Base-by-base conservation (phyloP, 2,329 filamentous ascomycete species). In the Pestalotiopsis sp. region DNA sequence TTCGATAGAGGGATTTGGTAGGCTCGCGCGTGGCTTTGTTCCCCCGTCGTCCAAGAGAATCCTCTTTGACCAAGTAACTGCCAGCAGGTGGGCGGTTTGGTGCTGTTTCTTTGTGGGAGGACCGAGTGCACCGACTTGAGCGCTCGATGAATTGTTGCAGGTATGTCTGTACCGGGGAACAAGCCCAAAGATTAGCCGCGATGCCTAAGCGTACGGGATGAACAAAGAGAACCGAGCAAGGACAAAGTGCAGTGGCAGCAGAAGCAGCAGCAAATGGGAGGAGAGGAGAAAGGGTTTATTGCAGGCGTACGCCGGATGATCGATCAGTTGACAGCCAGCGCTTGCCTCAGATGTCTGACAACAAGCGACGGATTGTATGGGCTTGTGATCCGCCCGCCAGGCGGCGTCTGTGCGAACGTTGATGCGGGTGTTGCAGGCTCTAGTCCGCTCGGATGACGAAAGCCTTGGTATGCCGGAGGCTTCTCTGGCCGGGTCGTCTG, bases 31-130 rank as follows among this genome's bases (percentile, higher is more conserved):
- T 41, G 52, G 56, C 31, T 66, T 66, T 59, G 13, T 41, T 66
- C 23, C 13, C 23, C 20, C 49, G 17, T 14, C 17, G 64, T 17
- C 17, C 23, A 27, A 56, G 62, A 52, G 52, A 13, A 14, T 66
- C 49, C 40, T 65, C 60, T 57, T 65, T 41, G 52, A 65, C n/a
- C 23, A 38, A 61, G 36, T 27, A 4, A 17, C 9, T 61, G 58
- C 23, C 62, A 66, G n/a, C 36, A 38, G 45, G 52, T 62, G 49
- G 62, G 17, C 27, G 62, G 56, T 41, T 41, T 40, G 60, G 36
- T 64, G 61, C 23, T 23, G 14, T 68, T 62, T 66, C 63, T 68
- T 68, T 68, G 67, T 66, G 58, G n/a, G 63, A 57, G 52, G 41
- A 49, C 61, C 38, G 45, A 52, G 45, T 64, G 61, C 31, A 58